Evolutionary conservation across 2,329 filamentous ascomycete genomes (phyloP).

Genomic region (Apiospora marii): DNA sequence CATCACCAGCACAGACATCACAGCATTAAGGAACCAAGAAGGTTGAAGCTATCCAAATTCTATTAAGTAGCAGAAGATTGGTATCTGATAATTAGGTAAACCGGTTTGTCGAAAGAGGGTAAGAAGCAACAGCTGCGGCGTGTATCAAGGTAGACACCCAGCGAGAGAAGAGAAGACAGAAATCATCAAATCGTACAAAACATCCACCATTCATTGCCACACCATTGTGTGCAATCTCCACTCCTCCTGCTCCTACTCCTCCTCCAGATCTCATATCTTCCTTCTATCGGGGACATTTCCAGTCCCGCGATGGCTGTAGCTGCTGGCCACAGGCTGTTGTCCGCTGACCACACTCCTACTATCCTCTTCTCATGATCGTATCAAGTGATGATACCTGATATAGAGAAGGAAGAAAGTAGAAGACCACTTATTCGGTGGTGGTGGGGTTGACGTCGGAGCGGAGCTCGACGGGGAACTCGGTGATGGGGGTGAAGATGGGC

Average conservation of each 20-base stretch:
- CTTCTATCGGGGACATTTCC: neutral
- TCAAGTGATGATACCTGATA: neutral
- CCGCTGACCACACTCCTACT: too few relatives aligned
- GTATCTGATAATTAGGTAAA: neutral
- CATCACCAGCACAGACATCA: neutral
- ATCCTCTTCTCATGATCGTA: neutral
- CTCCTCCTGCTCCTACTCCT: neutral
- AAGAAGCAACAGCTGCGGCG: neutral
- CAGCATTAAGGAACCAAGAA: neutral
- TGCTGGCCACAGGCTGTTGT: neutral
- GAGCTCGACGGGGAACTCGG: neutral
- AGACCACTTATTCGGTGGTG: neutral
- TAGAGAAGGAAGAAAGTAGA: neutral
- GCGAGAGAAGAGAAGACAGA: conserved; percentile 5
- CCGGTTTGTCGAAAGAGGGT: neutral
- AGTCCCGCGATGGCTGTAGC: neutral
- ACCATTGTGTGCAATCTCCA: neutral
- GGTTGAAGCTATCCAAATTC: neutral
- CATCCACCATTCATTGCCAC: neutral
- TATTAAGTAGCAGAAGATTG: neutral
- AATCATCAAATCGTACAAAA: neutral
- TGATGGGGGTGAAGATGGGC: conserved; percentile 19
- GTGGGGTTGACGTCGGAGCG: conserved; percentile 1
- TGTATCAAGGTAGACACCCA: conserved; percentile 2
- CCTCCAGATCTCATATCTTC: neutral